Evolutionary conservation across 495 filamentous ascomycete genomes (phyloP), one percentile per base, ranked within the genome.

Genomic region (Corynascus novoguineensis): DNA sequence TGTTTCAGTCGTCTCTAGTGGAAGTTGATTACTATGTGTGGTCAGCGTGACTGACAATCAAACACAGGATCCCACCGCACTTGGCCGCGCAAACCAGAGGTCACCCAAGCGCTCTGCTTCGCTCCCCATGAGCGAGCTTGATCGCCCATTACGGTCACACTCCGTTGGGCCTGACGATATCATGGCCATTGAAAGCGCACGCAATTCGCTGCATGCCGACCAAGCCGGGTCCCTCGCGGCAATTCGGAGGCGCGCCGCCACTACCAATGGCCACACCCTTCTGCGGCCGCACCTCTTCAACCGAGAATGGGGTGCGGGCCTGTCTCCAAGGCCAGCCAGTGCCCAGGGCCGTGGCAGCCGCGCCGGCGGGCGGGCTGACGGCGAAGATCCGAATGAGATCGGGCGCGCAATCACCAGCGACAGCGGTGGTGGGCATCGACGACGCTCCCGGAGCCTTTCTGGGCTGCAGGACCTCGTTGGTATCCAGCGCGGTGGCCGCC

Each of bases 291-390:
- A 65, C 15, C 25, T 68, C 31, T 58, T 63, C 28, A 56, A 66
- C 54, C 59, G 60, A 10, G 68, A 73, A 31, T 69, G 66, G 60
- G 72, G 77, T 42, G 74, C 72, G 19, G 80, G 79, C 1, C 64
- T 83, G 5, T 77, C 78, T 4, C 80, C 80, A 3, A 70, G 79
- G 28, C 80, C 80, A 17, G 77, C 78, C 19, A 82, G 79, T 54
- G 71, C 73, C 10, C 76, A 80, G 21, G 77, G 72, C 5, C 73
- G 78, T 29, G 74, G 66, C 31, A 65, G 70, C 52, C 57, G 61
- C 41, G 42, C 62, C 4, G 64, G 28, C 1, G 55, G 15, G 7
- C 44, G 51, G 14, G 59, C 59, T 15, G 69, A 69, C 2, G 9
- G 42, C 19, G 69, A 73, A 4, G 71, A 78, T 47, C 73, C 75